Conservation (phyloP, 768 basidiomycete genomes). For the Mycena albidolilacea region DNA sequence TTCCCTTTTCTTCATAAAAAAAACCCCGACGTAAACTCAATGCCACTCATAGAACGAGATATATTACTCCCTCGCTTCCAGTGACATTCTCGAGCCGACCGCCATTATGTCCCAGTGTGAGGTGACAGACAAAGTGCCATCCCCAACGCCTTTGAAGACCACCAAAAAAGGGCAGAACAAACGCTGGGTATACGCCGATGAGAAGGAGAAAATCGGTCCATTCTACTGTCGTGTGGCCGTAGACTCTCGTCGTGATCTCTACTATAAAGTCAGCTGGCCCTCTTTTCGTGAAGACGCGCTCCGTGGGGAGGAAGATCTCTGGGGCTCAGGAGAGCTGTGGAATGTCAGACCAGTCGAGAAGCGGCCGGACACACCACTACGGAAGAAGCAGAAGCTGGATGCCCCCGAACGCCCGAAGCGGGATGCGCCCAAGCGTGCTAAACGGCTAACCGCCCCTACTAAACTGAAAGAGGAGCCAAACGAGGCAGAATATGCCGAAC, state of each 20-base stretch:
- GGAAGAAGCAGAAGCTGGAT: conserved; percentile 37
- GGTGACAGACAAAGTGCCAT: conserved; percentile 53
- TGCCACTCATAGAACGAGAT: conserved; percentile 75
- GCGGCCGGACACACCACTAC: conserved; percentile 16
- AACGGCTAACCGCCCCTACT: conserved; percentile 24
- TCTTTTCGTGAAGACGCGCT: conserved; percentile 60
- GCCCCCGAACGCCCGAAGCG: conserved; percentile 16
- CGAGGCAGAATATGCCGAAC: conserved; percentile 26
- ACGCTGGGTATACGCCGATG: conserved; percentile 42
- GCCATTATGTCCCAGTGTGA: conserved; percentile 68
- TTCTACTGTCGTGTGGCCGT: conserved; percentile 76
- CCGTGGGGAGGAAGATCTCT: conserved; percentile 44
- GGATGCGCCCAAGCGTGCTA: conserved; percentile 24
- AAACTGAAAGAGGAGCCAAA: conserved; percentile 28
- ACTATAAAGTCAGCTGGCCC: conserved; percentile 75
- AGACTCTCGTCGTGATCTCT: conserved; percentile 71
- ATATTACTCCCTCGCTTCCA: conserved; percentile 72
- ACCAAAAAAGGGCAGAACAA: conserved; percentile 22
- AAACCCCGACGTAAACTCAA: not conserved
- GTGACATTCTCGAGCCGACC: conserved; percentile 64
- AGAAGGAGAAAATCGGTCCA: conserved; percentile 46
- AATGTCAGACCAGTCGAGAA: conserved; percentile 54
- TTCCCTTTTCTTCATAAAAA: conserved; percentile 5
- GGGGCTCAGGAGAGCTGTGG: conserved; percentile 64
- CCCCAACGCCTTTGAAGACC: conserved; percentile 24